Conservation (phyloP, 352 stramenopile genomes). For the Bremia lactucae region DNA sequence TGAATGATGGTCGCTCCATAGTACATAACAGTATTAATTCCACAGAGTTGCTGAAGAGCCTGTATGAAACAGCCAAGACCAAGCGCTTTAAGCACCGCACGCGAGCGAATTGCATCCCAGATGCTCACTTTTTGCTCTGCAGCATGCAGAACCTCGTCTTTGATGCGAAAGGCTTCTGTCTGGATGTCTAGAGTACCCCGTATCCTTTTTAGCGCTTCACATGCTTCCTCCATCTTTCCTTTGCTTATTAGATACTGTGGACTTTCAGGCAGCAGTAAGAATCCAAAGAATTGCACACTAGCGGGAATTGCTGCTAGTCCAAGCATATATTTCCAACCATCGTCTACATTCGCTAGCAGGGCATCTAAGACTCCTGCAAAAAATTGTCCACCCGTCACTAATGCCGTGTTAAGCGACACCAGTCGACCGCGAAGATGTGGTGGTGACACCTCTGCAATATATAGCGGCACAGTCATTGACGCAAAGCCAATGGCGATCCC, state of each 20-base stretch:
- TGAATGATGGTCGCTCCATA: constrained; percentile 78
- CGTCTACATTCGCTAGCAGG: constrained; percentile 31
- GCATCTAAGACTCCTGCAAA: constrained; percentile 57
- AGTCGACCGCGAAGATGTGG: constrained; percentile 51
- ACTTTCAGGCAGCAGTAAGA: constrained; percentile 63
- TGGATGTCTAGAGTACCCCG: constrained; percentile 43
- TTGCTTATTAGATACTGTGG: constrained; percentile 52
- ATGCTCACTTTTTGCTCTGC: constrained; percentile 20
- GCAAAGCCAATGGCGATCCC: constrained; percentile 61
- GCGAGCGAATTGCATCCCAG: constrained; percentile 24
- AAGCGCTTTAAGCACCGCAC: constrained; percentile 19
- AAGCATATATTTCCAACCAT: constrained; percentile 79
- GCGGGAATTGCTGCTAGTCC: constrained; percentile 60
- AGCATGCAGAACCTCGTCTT: constrained; percentile 33
- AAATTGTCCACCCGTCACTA: constrained; percentile 72
- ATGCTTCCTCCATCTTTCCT: constrained; percentile 35
- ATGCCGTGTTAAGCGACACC: constrained; percentile 65
- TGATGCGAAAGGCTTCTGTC: constrained; percentile 43
- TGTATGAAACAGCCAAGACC: constrained; percentile 41
- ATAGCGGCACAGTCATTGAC: constrained; percentile 73
- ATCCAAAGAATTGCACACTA: constrained; percentile 53
- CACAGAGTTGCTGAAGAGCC: constrained; percentile 45
- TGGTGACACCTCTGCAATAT: constrained; percentile 70
- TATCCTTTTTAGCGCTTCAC: constrained; percentile 34
- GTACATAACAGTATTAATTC: constrained; percentile 87